These are phyloP conservation scores for Firmiana major DNA, from an alignment of 345 rosid genomes.

Conservation along the genomic window DNA sequence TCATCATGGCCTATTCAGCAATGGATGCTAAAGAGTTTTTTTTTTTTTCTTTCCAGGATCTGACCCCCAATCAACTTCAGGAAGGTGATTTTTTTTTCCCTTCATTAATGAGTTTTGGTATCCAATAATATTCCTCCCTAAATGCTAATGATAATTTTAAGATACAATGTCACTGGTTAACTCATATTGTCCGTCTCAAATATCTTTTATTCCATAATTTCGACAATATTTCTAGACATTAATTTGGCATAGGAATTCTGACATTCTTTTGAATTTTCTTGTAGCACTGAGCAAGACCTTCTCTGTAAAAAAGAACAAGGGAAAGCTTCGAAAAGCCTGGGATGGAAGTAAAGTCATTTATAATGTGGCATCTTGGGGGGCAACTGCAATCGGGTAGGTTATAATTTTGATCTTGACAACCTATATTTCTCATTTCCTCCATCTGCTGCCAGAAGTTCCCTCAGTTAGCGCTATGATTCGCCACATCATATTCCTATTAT, in stretches of 20 bases:
- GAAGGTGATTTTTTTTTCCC: constrained; percentile 58
- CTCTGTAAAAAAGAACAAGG: constrained; percentile 78
- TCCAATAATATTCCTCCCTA: neutral
- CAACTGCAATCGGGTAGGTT: constrained; percentile 85
- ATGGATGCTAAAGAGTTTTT: neutral
- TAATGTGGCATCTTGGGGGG: constrained; percentile 97
- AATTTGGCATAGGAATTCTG: constrained; percentile 12
- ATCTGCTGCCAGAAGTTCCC: neutral
- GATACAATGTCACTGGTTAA: neutral
- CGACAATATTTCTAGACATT: neutral
- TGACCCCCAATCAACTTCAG: constrained; percentile 92
- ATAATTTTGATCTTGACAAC: neutral
- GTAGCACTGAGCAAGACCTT: constrained; percentile 89
- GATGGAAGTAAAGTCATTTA: constrained; percentile 94
- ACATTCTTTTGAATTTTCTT: constrained; percentile 15
- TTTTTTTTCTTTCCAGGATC: constrained; percentile 48
- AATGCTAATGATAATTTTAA: neutral
- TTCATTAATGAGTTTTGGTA: neutral
- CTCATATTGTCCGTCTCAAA: neutral
- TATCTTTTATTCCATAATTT: neutral
- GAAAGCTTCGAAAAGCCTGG: constrained; percentile 98
- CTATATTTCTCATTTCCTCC: neutral
- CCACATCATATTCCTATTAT: neutral
- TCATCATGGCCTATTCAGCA: neutral
- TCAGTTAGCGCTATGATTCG: no score